phyloP scores from a whole-genome alignment of 2,329 filamentous ascomycete species.

The Ilyonectria sp. region DNA sequence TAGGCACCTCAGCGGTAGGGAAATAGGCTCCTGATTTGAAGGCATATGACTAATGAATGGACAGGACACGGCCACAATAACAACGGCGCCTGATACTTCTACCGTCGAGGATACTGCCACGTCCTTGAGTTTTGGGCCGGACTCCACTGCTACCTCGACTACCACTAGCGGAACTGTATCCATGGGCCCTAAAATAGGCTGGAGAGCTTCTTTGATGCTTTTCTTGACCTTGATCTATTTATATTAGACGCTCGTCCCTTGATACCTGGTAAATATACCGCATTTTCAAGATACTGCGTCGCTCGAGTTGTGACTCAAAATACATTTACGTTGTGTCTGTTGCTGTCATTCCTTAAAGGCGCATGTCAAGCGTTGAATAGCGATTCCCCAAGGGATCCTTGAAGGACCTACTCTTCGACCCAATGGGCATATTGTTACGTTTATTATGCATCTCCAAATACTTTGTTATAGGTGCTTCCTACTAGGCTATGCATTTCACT shows the following conservation, averaged over 20 bases:
- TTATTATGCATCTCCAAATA: too few relatives aligned
- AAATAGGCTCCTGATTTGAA: too few relatives aligned
- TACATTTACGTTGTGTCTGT: neutral
- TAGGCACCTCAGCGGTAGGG: constrained; percentile 5
- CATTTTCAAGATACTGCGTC: neutral
- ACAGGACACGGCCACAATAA: constrained; percentile 5
- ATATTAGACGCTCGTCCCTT: neutral
- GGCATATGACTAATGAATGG: neutral
- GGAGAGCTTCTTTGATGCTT: neutral
- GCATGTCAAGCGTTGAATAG: neutral
- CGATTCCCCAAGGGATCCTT: too few relatives aligned
- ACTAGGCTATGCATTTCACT: too few relatives aligned
- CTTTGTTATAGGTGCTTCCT: too few relatives aligned
- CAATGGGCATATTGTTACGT: too few relatives aligned
- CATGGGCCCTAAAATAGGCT: neutral
- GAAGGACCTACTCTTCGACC: too few relatives aligned
- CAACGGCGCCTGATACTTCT: neutral
- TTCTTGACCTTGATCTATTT: neutral
- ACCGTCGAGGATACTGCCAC: neutral
- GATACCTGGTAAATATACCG: neutral
- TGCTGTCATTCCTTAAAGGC: neutral
- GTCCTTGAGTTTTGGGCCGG: constrained; percentile 12
- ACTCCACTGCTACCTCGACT: constrained; percentile 1
- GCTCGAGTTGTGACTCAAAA: neutral
- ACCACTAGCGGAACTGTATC: neutral